Percentiles rank a stretch among this genome's conserved stretches.
Evolutionary conservation across 2,329 filamentous ascomycete genomes (phyloP).

Genomic region (Pseudogymnoascus sp.): DNA sequence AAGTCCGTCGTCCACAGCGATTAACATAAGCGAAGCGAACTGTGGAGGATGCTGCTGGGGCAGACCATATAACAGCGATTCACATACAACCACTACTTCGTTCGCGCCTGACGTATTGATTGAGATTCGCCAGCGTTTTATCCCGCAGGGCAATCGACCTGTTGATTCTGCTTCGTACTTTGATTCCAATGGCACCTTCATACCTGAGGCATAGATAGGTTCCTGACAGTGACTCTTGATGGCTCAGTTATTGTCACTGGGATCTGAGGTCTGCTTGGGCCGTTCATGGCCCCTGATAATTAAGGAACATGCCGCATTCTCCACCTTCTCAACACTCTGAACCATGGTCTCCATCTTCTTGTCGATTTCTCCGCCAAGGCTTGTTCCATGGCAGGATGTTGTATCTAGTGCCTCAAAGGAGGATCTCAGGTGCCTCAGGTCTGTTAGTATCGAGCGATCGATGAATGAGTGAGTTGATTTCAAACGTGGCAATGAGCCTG

Average conservation of each 20-base stretch:
- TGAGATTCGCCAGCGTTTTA: not conserved
- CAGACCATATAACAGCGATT: not conserved
- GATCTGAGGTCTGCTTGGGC: not conserved
- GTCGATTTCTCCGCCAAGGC: conserved; percentile 53
- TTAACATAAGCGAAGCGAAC: not conserved
- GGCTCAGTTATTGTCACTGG: not conserved
- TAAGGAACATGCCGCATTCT: conserved; percentile 80
- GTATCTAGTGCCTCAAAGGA: conserved; percentile 66
- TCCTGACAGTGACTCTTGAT: not conserved
- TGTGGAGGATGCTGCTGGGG: not conserved
- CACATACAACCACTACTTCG: not conserved
- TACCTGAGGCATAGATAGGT: not conserved
- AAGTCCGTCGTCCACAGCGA: not conserved
- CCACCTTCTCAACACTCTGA: conserved; percentile 86
- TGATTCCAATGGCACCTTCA: not conserved
- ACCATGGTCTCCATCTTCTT: conserved; percentile 84
- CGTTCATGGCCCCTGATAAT: conserved; percentile 80
- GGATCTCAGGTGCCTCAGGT: conserved; percentile 71
- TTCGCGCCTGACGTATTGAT: not conserved
- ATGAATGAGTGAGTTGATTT: conserved; percentile 23
- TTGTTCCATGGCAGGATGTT: conserved; percentile 40
- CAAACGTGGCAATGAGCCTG: conserved; percentile 34
- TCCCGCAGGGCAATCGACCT: not conserved
- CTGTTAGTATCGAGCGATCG: conserved; percentile 60
- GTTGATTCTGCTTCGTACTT: not conserved